These are phyloP conservation scores for Beauveria caledonica DNA, from an alignment of 2,329 filamentous ascomycete genomes.

Conservation along the genomic window DNA sequence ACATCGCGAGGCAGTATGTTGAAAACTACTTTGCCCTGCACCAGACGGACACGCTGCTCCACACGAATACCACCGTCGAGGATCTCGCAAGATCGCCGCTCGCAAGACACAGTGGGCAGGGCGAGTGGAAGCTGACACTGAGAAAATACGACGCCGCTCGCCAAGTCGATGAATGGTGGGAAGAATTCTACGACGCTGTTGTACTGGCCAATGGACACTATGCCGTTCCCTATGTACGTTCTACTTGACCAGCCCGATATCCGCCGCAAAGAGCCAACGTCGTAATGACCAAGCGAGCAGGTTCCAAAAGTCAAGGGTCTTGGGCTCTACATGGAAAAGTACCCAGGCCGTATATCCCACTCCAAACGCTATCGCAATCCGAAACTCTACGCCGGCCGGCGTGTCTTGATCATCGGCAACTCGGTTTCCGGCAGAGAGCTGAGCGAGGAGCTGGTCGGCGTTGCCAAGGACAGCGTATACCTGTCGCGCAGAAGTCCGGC, in stretches of 20 bases:
- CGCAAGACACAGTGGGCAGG: neutral
- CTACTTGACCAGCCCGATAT: neutral
- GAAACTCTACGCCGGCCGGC: constrained; percentile 23
- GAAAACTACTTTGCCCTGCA: constrained; percentile 47
- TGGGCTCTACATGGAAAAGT: constrained; percentile 18
- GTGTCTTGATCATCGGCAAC: constrained; percentile 34
- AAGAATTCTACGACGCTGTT: constrained; percentile 40
- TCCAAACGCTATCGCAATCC: constrained; percentile 38
- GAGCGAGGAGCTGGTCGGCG: constrained; percentile 27
- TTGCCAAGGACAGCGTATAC: constrained; percentile 36
- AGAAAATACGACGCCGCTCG: constrained; percentile 35
- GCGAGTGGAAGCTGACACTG: constrained; percentile 40
- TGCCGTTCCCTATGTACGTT: constrained; percentile 35
- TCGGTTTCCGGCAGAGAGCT: constrained; percentile 37
- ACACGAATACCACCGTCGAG: constrained; percentile 44
- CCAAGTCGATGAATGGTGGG: constrained; percentile 44
- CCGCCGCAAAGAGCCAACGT: too few relatives aligned
- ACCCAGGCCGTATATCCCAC: constrained; percentile 33
- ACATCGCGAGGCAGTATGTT: constrained; percentile 46
- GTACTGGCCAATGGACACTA: constrained; percentile 37
- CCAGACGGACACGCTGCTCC: constrained; percentile 35
- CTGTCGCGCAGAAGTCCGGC: constrained; percentile 42
- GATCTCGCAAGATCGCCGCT: constrained; percentile 31
- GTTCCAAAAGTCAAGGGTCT: constrained; percentile 3
- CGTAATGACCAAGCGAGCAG: neutral